Evolutionary conservation across 2,329 filamentous ascomycete species (phyloP).

Genomic region (Clonostachys sp.): DNA sequence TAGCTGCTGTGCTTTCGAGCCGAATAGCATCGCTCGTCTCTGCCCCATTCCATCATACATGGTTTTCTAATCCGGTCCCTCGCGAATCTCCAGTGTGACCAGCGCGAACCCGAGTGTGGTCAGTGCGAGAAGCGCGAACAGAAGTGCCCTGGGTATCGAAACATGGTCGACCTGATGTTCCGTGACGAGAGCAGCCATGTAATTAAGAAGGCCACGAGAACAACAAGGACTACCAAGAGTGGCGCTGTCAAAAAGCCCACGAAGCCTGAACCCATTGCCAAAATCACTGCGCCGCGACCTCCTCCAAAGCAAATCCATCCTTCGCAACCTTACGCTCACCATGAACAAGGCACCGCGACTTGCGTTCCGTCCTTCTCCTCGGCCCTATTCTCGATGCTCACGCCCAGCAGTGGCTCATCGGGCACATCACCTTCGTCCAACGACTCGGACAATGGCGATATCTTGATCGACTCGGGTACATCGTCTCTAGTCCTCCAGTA

Average conservation of each 20-base stretch:
- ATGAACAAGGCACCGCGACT: neutral
- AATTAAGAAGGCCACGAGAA: conserved; percentile 41
- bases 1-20: no score
- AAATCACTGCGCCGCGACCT: neutral
- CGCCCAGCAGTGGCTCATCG: conserved; percentile 13
- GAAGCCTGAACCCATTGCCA: neutral
- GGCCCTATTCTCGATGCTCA: conserved; percentile 15
- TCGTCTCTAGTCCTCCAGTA: conserved; percentile 3
- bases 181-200: conserved; percentile 52
- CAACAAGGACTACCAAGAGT: conserved; percentile 6
- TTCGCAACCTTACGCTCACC: neutral
- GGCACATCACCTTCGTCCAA: conserved; percentile 8
- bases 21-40: no score
- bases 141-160: conserved; percentile 49
- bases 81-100: conserved; percentile 39
- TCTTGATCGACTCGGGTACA: neutral
- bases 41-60: no score
- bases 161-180: conserved; percentile 52
- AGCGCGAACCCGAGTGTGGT: conserved; percentile 43
- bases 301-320: neutral
- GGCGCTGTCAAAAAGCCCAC: conserved; percentile 8
- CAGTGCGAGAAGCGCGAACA: conserved; percentile 49
- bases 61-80: no score
- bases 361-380: conserved; percentile 1
- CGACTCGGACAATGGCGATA: conserved; percentile 2